Percentiles rank a stretch among this genome's conserved stretches.
These are phyloP conservation scores for Dillenia turbinata DNA, from an alignment of 164 flowering plant species.

Conservation along the genomic window DNA sequence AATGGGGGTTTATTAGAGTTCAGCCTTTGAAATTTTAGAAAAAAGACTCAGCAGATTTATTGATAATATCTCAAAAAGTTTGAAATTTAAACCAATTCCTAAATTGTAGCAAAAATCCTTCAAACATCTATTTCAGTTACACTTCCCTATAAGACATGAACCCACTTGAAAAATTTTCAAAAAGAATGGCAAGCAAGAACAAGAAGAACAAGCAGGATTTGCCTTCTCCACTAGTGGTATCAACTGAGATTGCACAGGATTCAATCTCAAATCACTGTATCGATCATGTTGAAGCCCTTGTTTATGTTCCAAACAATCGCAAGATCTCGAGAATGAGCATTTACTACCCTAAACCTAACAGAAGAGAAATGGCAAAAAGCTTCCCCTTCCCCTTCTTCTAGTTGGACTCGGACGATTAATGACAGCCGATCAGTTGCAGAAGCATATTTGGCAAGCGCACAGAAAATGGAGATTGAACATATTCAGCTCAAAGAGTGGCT, in stretches of 20 bases:
- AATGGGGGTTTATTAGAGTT: no score
- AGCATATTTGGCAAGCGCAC: constrained; percentile 8
- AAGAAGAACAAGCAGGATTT: not conserved
- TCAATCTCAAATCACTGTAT: constrained; percentile 6
- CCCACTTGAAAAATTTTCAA: no score
- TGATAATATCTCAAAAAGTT: no score
- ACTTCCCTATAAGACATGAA: no score
- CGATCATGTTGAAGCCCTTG: constrained; percentile 8
- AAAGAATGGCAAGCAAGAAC: constrained; percentile 1
- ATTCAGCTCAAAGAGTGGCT: constrained; percentile 11
- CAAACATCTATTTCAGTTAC: no score
- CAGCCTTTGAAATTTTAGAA: no score
- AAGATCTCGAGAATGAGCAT: not conserved
- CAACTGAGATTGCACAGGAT: constrained; percentile 9
- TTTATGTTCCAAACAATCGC: constrained; percentile 2
- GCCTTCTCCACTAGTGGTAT: constrained; percentile 8
- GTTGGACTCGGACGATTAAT: not conserved
- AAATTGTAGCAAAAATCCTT: no score
- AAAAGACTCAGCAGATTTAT: no score
- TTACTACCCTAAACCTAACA: not conserved
- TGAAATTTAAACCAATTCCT: no score
- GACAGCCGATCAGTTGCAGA: constrained; percentile 10
- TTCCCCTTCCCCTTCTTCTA: not conserved
- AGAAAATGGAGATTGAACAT: constrained; percentile 12
- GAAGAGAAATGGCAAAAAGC: no score